These are phyloP conservation scores for Pleurotus pulmonarius DNA, from an alignment of 768 basidiomycete genomes.

Conservation along the genomic window DNA sequence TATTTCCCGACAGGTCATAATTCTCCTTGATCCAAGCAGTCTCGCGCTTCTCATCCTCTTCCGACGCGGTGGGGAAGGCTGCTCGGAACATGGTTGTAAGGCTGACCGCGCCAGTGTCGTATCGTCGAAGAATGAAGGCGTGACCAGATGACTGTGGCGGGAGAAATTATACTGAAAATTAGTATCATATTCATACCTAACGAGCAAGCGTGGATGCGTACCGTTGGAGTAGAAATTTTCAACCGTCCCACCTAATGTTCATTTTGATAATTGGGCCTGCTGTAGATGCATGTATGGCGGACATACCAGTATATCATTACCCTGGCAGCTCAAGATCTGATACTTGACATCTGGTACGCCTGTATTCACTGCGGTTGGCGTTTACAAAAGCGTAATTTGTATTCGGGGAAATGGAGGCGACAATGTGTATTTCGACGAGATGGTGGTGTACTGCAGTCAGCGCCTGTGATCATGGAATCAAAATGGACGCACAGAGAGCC, in stretches of 20 bases:
- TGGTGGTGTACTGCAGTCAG: conserved; percentile 11
- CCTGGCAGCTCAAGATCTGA: conserved; percentile 86
- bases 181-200: too few species aligned
- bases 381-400: neutral
- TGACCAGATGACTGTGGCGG: conserved; percentile 62
- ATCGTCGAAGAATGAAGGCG: conserved; percentile 91
- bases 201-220: conserved; percentile 30
- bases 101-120: conserved; percentile 89
- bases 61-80: conserved; percentile 80
- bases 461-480: conserved; percentile 4
- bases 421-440: neutral
- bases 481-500: conserved; percentile 27
- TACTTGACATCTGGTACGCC: conserved; percentile 79
- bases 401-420: neutral
- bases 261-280: too few species aligned
- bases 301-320: conserved; percentile 79
- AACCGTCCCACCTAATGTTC: conserved; percentile 69
- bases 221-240: conserved; percentile 80
- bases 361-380: conserved; percentile 25
- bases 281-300: neutral
- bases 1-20: conserved; percentile 75
- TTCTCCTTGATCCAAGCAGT: conserved; percentile 78
- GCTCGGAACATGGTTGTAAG: conserved; percentile 97
- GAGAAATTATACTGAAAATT: neutral
- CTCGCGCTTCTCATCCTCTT: conserved; percentile 75